Evolutionary conservation across 2,329 filamentous ascomycete genomes (phyloP).

Genomic region (Ophiostoma australiae): DNA sequence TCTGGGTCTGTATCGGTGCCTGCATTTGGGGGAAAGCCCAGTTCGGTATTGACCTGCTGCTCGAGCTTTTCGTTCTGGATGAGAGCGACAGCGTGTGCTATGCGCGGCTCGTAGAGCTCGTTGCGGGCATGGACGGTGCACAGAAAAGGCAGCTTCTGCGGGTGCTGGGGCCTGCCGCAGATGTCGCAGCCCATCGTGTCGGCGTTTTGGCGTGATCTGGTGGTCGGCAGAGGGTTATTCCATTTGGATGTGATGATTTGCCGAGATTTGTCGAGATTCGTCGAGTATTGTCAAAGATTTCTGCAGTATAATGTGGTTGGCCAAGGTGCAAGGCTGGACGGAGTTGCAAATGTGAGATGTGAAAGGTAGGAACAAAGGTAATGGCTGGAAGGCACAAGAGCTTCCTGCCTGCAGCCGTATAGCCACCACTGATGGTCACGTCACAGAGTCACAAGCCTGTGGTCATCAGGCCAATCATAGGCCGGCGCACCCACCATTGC

Average conservation of each 20-base stretch:
- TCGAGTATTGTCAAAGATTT: neutral
- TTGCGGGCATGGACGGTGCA: conserved; percentile 68
- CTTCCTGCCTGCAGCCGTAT: neutral
- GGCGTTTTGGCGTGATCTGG: conserved; percentile 6
- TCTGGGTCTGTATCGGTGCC: neutral
- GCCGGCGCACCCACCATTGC: conserved; percentile 6
- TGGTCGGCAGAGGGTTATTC: neutral
- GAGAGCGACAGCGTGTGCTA: conserved; percentile 55
- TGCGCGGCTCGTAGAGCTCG: conserved; percentile 58
- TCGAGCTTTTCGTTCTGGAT: conserved; percentile 58
- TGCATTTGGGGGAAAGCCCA: conserved; percentile 26
- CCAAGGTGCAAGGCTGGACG: conserved; percentile 3
- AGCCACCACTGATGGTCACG: conserved; percentile 19
- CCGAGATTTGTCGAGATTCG: neutral
- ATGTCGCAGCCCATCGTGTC: conserved; percentile 62
- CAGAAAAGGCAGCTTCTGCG: conserved; percentile 57
- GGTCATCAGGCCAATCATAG: conserved; percentile 19
- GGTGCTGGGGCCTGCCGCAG: conserved; percentile 54
- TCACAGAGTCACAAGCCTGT: conserved; percentile 22
- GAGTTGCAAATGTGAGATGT: neutral
- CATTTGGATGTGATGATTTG: neutral
- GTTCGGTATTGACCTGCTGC: conserved; percentile 44
- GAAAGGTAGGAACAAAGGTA: neutral
- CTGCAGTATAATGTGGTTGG: neutral
- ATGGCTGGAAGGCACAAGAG: neutral